Base-by-base conservation (phyloP, 768 basidiomycete genomes). In the Kwoniella sp. region DNA sequence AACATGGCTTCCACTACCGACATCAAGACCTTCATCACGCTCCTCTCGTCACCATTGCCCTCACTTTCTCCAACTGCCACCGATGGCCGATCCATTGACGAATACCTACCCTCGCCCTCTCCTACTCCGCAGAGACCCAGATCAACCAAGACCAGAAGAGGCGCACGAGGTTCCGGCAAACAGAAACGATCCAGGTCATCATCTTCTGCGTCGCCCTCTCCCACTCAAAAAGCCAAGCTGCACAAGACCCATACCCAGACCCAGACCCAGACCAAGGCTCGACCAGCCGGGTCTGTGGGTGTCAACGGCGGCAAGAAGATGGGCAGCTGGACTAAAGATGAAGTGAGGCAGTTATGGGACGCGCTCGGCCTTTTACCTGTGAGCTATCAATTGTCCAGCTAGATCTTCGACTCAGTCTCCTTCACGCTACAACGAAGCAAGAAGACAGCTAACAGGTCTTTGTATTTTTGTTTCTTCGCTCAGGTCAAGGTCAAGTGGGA, bases 261-360 rank as follows among this genome's bases (percentile, higher is more conserved):
- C 20, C 41, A 45, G 17, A 11, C 41, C 41, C 4, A 45, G 41
- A 11, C 41, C 3, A 17, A 51, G 34, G 62, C 61, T 38, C 55
- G 62, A 17, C 50, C 47, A n/a, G 67, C 61, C 4, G 61, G 67
- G 31, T 12, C 11, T 37, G 50, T 11, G n/a, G 26, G n/a, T 20
- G 15, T 12, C 13, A 8, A 11, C 45, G 52, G 20, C 55, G 31
- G 37, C 17, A 34, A 55, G 34, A 66, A 64, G 47, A 65, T 38
- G 7, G 66, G 69, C 2, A 41, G n/a, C 15, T 71, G 69, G 69
- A 71, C 53, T 4, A 64, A 62, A 28, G 38, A 53, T n/a, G 69
- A 71, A 38, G 63, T 65, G 2, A 67, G 66, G 51, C 62, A 56
- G n/a, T 65, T 71, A 34, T 71, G 66, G 63, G 58, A 71, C 41